Conservation (phyloP, 257 asterid species). For the Anisodus acutangulus region DNA sequence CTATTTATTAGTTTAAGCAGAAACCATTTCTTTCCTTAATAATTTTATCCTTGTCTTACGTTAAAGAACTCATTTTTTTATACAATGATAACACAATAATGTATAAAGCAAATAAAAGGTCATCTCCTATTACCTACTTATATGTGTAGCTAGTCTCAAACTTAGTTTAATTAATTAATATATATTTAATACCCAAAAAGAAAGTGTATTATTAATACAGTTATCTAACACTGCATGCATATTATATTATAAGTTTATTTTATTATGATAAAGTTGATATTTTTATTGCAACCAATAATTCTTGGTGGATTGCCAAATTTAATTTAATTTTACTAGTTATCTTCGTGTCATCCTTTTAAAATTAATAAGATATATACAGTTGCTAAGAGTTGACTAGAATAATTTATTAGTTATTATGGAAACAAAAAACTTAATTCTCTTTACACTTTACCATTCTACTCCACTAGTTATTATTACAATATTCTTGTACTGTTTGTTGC, state of each 20-base stretch:
- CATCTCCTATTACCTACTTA: conserved; percentile 36
- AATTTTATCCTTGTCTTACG: conserved; percentile 22
- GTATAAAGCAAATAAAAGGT: conserved; percentile 19
- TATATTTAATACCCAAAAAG: conserved; percentile 27
- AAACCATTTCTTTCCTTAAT: background rate
- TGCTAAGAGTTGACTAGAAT: conserved; percentile 48
- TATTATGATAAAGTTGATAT: background rate
- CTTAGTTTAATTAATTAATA: background rate
- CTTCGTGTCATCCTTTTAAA: background rate
- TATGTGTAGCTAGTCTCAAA: conserved; percentile 1
- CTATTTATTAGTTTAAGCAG: background rate
- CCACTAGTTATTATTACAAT: conserved; percentile 5
- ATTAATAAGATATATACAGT: conserved; percentile 8
- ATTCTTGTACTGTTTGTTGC: background rate
- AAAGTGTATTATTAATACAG: background rate
- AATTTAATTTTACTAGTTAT: background rate
- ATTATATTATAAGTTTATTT: background rate
- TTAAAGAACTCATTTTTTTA: background rate
- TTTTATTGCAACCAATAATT: background rate
- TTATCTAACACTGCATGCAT: conserved; percentile 25
- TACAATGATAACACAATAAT: background rate
- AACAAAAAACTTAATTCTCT: background rate
- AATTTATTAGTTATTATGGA: conserved; percentile 15
- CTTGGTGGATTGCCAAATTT: background rate
- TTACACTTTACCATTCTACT: background rate